Conservation (phyloP, 2,329 filamentous ascomycete species). For the Ophiostoma ulmi region DNA sequence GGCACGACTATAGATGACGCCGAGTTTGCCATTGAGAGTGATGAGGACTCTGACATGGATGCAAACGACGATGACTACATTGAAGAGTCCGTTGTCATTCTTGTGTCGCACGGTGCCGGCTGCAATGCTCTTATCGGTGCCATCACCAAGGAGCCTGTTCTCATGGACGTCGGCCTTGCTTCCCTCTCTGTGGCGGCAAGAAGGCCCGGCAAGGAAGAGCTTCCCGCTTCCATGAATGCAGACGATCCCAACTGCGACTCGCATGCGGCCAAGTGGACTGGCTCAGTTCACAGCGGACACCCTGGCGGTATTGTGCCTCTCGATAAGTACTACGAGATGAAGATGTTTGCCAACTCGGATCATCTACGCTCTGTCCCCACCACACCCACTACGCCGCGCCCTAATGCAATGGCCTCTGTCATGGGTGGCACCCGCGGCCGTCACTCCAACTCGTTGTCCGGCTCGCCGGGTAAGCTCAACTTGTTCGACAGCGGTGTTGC, state of each 20-base stretch:
- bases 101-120: slow-evolving; percentile 91
- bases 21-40: slow-evolving; percentile 32
- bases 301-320: slow-evolving; percentile 40
- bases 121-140: slow-evolving; percentile 94
- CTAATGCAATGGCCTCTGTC: slow-evolving; percentile 34
- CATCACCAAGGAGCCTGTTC: slow-evolving; percentile 82
- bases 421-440: slow-evolving; percentile 37
- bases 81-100: slow-evolving; percentile 71
- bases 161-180: slow-evolving; percentile 84
- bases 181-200: slow-evolving; percentile 84
- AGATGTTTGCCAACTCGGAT: slow-evolving; percentile 67
- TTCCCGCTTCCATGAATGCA: slow-evolving; percentile 22
- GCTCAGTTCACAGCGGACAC: slow-evolving; percentile 19
- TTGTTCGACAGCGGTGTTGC: slow-evolving; percentile 26
- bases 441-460: slow-evolving; percentile 41
- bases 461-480: slow-evolving; percentile 29
- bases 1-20: slow-evolving; percentile 31
- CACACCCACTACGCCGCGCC: slow-evolving; percentile 34
- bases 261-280: slow-evolving; percentile 20
- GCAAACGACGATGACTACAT: slow-evolving; percentile 47
- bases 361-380: slow-evolving; percentile 54
- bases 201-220: slow-evolving; percentile 42
- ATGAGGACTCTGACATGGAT: slow-evolving; percentile 14
- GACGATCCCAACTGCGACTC: slow-evolving; percentile 24
- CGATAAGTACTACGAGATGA: slow-evolving; percentile 65